These are phyloP conservation scores for Fusarium multiceps DNA, from an alignment of 2,329 filamentous ascomycete genomes.

Conservation along the genomic window DNA sequence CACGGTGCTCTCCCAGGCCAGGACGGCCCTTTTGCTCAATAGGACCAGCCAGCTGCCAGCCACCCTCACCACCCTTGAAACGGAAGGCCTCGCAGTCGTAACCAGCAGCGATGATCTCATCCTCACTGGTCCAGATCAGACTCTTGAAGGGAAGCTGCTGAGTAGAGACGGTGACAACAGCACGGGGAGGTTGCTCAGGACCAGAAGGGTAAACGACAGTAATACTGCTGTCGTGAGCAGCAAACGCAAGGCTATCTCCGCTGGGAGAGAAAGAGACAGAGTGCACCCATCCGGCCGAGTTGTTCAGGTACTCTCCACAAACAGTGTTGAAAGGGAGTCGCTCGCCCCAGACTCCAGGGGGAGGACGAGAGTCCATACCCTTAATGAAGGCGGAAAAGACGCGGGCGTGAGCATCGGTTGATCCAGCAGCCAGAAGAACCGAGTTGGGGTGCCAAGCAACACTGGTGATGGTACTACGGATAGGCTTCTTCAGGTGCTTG, in stretches of 20 bases:
- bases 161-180: slow-evolving; percentile 90
- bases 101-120: slow-evolving; percentile 94
- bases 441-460: slow-evolving; percentile 98
- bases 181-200: slow-evolving; percentile 88
- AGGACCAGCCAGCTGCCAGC: slow-evolving; percentile 86
- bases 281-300: slow-evolving; percentile 97
- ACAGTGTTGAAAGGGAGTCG: slow-evolving; percentile 97
- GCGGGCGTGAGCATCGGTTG: slow-evolving; percentile 95
- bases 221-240: slow-evolving; percentile 94
- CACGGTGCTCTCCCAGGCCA: slow-evolving; percentile 71
- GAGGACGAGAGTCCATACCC: slow-evolving; percentile 86
- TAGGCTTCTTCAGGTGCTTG: slow-evolving; percentile 99
- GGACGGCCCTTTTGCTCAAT: slow-evolving; percentile 78
- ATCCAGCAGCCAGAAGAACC: slow-evolving; percentile 91
- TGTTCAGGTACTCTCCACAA: slow-evolving; percentile 95
- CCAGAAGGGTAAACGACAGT: slow-evolving; percentile 95
- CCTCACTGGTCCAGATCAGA: slow-evolving; percentile 90
- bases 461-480: slow-evolving; percentile 94
- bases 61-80: slow-evolving; percentile 79
- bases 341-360: slow-evolving; percentile 93
- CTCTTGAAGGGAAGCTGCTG: slow-evolving; percentile 93
- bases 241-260: slow-evolving; percentile 92
- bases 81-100: slow-evolving; percentile 92
- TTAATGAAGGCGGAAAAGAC: slow-evolving; percentile 98
- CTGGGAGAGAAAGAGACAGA: slow-evolving; percentile 92